Evolutionary conservation across 2,329 filamentous ascomycete genomes (phyloP).

Genomic region (Neoscytalidium dimidiatum): DNA sequence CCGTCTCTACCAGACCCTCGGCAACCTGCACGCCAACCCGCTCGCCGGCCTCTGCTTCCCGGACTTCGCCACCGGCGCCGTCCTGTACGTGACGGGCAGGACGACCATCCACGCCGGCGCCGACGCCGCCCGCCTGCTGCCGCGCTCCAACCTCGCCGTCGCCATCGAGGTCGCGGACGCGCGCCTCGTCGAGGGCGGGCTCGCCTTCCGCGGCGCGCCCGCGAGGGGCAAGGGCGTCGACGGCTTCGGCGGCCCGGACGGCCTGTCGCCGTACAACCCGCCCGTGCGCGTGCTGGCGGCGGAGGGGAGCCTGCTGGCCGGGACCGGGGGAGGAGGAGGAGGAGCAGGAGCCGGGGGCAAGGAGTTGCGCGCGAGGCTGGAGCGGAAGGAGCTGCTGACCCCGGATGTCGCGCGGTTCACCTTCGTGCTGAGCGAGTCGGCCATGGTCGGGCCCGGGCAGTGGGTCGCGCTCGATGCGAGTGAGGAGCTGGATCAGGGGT

Average conservation of each 20-base stretch:
- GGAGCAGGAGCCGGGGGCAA: background rate
- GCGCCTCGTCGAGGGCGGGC: conserved; percentile 63
- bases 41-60: conserved; percentile 71
- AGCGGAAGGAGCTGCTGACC: conserved; percentile 62
- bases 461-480: conserved; percentile 76
- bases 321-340: background rate
- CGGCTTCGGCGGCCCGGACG: background rate
- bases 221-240: conserved; percentile 54
- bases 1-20: conserved; percentile 78
- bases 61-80: conserved; percentile 70
- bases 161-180: conserved; percentile 64
- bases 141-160: conserved; percentile 72
- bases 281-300: conserved; percentile 63
- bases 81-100: conserved; percentile 72
- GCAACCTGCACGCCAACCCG: conserved; percentile 71
- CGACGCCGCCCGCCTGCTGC: conserved; percentile 63
- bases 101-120: conserved; percentile 67
- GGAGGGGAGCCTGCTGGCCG: conserved; percentile 51
- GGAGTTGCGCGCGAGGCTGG: conserved; percentile 55
- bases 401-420: conserved; percentile 68
- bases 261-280: conserved; percentile 75
- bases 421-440: conserved; percentile 49
- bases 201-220: conserved; percentile 66
- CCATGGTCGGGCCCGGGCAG: conserved; percentile 68
- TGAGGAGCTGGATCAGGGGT: conserved; percentile 69